Conservation (phyloP, 768 basidiomycete genomes). For the Steccherinum ochraceum region DNA sequence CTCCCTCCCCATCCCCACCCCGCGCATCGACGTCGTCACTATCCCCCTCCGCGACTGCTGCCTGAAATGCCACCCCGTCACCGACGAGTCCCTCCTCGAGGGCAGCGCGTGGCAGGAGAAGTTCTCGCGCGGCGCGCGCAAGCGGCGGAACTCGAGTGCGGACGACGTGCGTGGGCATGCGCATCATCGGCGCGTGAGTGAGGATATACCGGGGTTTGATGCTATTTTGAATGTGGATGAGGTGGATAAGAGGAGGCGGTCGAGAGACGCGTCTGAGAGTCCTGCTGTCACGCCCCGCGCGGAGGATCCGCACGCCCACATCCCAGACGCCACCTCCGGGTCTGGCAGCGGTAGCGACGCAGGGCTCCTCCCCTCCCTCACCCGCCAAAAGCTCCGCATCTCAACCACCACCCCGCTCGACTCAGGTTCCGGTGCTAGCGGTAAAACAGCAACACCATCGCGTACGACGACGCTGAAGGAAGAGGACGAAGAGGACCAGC, state of each 20-base stretch:
- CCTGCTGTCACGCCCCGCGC: conserved; percentile 3
- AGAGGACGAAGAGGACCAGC: conserved; percentile 36
- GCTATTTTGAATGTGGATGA: conserved; percentile 53
- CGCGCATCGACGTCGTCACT: conserved; percentile 37
- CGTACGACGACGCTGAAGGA: conserved; percentile 21
- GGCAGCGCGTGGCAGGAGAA: conserved; percentile 58
- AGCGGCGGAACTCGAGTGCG: conserved; percentile 38
- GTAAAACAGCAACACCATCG: too few relatives aligned
- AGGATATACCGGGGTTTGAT: conserved; percentile 15
- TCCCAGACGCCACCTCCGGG: too few relatives aligned
- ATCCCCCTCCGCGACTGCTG: conserved; percentile 73
- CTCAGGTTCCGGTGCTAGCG: conserved; percentile 20
- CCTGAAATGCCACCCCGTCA: conserved; percentile 49
- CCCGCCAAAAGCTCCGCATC: not conserved
- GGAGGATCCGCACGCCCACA: conserved; percentile 3
- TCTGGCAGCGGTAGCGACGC: conserved; percentile 3
- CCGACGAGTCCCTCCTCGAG: conserved; percentile 47
- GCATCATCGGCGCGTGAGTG: conserved; percentile 13
- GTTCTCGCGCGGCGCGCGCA: conserved; percentile 56
- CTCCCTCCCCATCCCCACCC: conserved; percentile 19
- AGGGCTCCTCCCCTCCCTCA: conserved; percentile 8
- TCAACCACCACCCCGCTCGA: not conserved
- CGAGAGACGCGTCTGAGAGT: conserved; percentile 14
- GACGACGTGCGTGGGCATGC: conserved; percentile 11
- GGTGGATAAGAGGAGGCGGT: conserved; percentile 50